Evolutionary conservation across 345 rosid species (phyloP).

Genomic region (Angophora floribunda): DNA sequence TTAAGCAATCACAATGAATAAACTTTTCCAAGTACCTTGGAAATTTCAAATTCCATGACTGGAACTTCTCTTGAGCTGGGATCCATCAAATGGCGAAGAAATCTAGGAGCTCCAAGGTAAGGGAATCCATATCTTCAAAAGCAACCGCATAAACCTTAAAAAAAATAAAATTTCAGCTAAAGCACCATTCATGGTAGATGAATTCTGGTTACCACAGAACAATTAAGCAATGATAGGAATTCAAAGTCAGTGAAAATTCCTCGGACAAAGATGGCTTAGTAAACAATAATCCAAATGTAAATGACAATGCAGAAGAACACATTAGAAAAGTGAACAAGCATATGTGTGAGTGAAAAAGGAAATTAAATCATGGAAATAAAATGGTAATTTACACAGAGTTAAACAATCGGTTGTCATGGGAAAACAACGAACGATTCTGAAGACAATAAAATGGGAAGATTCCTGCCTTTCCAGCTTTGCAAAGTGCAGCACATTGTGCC

Average conservation of each 20-base stretch:
- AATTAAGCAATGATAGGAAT: not conserved
- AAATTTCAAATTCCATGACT: constrained; percentile 80
- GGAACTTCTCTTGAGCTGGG: constrained; percentile 87
- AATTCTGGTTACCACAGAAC: not conserved
- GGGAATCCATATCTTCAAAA: constrained; percentile 97
- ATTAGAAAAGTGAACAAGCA: not conserved
- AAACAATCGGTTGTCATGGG: too few species aligned
- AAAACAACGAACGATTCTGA: not conserved
- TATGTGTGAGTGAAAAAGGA: not conserved
- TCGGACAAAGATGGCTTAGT: not conserved
- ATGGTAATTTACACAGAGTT: too few species aligned
- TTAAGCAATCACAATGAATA: not conserved
- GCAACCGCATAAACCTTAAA: constrained; percentile 86
- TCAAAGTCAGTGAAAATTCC: too few species aligned
- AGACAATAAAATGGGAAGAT: not conserved
- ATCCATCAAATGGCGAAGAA: constrained; percentile 93
- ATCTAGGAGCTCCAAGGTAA: constrained; percentile 87
- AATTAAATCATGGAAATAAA: too few species aligned
- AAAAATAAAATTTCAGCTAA: not conserved
- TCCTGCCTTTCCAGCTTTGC: constrained; percentile 75
- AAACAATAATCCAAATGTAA: not conserved
- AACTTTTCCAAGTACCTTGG: constrained; percentile 39
- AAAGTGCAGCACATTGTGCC: constrained; percentile 92
- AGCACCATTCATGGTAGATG: not conserved
- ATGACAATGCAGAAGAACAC: not conserved